These are phyloP conservation scores for Leucocoprinus sp. DNA, from an alignment of 768 basidiomycete genomes.

Conservation along the genomic window DNA sequence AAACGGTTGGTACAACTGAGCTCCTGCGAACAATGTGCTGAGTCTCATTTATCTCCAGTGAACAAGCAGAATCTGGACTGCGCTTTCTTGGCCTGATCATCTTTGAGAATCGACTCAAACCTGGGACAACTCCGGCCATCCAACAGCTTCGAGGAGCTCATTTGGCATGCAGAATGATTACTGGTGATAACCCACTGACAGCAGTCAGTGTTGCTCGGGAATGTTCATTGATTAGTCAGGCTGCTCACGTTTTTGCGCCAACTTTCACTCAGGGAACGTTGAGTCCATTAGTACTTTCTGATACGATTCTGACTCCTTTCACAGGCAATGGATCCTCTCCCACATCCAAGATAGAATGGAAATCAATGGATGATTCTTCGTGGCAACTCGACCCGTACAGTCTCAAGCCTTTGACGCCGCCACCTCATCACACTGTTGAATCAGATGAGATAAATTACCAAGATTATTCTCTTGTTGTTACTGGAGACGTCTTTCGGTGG, in stretches of 20 bases:
- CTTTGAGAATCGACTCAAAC: constrained; percentile 96
- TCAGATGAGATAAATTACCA: constrained; percentile 65
- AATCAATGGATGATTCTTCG: constrained; percentile 77
- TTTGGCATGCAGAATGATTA: constrained; percentile 94
- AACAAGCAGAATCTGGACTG: constrained; percentile 87
- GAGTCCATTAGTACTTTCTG: background rate
- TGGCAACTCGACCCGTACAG: constrained; percentile 87
- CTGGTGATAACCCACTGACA: constrained; percentile 94
- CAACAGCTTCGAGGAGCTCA: constrained; percentile 84
- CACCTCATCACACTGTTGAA: constrained; percentile 63
- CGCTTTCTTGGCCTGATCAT: constrained; percentile 93
- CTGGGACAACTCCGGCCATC: constrained; percentile 85
- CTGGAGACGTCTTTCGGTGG: constrained; percentile 97
- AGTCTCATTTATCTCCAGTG: constrained; percentile 39
- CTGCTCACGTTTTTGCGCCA: constrained; percentile 84
- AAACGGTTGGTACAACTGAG: constrained; percentile 53
- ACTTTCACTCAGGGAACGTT: constrained; percentile 61
- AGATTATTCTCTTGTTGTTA: constrained; percentile 87
- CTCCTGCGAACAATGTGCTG: background rate
- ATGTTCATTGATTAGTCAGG: constrained; percentile 81
- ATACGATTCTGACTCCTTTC: background rate
- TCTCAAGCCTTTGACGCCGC: constrained; percentile 70
- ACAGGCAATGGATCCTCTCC: constrained; percentile 47
- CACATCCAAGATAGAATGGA: constrained; percentile 74
- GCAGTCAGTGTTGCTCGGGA: constrained; percentile 96